Conservation (phyloP, 1,284 basidiomycete genomes). For the Coniferiporia sulphurascens region DNA sequence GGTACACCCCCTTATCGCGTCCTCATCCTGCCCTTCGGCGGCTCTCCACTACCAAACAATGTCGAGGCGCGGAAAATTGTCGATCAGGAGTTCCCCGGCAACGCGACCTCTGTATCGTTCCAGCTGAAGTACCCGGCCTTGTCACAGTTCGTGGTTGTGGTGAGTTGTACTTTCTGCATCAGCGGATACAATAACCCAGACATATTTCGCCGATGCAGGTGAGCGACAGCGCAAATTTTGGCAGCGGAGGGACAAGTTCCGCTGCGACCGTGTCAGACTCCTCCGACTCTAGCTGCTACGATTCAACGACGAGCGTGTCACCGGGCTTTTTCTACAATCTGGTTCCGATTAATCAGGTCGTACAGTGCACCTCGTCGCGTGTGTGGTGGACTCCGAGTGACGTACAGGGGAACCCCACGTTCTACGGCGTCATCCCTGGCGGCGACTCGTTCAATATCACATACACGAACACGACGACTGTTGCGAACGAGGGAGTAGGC, state of each 20-base stretch:
- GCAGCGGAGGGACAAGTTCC: slow-evolving; percentile 68
- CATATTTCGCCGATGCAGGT: slow-evolving; percentile 38
- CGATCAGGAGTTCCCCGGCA: slow-evolving; percentile 45
- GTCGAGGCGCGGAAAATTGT: slow-evolving; percentile 63
- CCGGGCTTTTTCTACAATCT: slow-evolving; percentile 59
- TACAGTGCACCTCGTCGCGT: slow-evolving; percentile 54
- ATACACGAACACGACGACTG: slow-evolving; percentile 36
- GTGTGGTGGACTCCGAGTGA: slow-evolving; percentile 54
- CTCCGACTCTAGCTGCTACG: slow-evolving; percentile 55
- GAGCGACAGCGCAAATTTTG: slow-evolving; percentile 65
- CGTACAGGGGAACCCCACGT: slow-evolving; percentile 51
- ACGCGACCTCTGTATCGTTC: slow-evolving; percentile 43
- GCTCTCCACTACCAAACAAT: slow-evolving; percentile 52
- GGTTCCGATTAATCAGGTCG: slow-evolving; percentile 52
- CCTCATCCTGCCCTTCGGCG: slow-evolving; percentile 62
- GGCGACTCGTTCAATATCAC: slow-evolving; percentile 69
- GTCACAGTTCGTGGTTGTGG: slow-evolving; percentile 71
- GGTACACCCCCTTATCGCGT: slow-evolving; percentile 61
- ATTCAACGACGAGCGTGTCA: slow-evolving; percentile 40
- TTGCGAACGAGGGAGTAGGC: slow-evolving; percentile 45
- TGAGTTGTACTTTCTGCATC: neutral
- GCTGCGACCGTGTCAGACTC: slow-evolving; percentile 51
- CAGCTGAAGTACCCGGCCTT: slow-evolving; percentile 59
- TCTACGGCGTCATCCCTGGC: slow-evolving; percentile 73
- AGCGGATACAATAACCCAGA: no score